Evolutionary conservation across 805 yeast genomes (phyloP).

Genomic region (Lipomyces spencermartinsiae): DNA sequence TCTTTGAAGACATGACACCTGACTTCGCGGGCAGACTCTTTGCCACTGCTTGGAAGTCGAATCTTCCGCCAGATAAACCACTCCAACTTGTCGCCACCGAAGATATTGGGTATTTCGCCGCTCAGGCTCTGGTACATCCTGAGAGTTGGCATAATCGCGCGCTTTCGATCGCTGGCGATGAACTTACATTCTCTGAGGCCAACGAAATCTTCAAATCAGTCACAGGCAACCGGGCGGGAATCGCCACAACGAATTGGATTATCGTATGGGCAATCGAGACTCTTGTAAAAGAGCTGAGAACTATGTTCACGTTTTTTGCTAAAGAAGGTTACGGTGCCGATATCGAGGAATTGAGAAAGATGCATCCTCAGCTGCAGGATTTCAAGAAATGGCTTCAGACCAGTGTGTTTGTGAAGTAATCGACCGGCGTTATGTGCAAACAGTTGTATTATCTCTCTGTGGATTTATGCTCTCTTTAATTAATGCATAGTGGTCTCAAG

Average conservation of each 20-base stretch:
- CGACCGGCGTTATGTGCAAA: too few relatives aligned
- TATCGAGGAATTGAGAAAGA: background rate
- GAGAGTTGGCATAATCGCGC: background rate
- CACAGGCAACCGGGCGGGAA: background rate
- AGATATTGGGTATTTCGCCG: slow-evolving; percentile 13
- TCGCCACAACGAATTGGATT: background rate
- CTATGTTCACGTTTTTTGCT: background rate
- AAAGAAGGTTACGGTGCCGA: background rate
- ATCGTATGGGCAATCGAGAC: background rate
- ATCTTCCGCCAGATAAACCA: background rate
- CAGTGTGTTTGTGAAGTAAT: background rate
- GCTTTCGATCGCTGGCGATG: slow-evolving; percentile 15
- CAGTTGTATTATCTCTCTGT: too few relatives aligned
- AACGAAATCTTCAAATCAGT: slow-evolving; percentile 1
- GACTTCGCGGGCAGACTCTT: slow-evolving; percentile 8
- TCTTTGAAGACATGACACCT: slow-evolving; percentile 6
- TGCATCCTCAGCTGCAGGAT: slow-evolving; percentile 2
- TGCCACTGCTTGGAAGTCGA: slow-evolving; percentile 4
- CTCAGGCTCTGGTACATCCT: slow-evolving; percentile 8
- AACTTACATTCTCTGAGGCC: slow-evolving; percentile 8
- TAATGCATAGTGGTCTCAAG: too few relatives aligned
- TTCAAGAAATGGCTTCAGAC: slow-evolving; percentile 2
- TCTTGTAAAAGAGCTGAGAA: background rate
- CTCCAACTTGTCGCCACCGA: slow-evolving; percentile 13
- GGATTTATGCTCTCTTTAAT: too few relatives aligned